Conservation (phyloP, 2,329 filamentous ascomycete genomes). For the Venturiaceae sp. region DNA sequence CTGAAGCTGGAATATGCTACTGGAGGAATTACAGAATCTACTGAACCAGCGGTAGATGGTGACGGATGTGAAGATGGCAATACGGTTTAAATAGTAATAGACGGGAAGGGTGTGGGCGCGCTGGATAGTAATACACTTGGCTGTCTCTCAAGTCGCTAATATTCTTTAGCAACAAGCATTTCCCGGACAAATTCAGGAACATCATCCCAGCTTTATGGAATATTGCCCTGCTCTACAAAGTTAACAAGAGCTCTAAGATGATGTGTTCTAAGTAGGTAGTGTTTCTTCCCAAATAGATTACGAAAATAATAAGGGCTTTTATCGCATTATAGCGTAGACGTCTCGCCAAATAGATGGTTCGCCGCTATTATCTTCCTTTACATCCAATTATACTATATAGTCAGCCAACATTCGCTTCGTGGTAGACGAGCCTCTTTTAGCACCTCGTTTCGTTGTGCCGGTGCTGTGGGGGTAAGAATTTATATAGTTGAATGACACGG, state of each 20-base stretch:
- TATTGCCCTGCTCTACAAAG: constrained; percentile 17
- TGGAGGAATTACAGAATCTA: constrained; percentile 1
- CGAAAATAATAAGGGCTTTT: constrained; percentile 22
- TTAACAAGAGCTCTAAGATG: constrained; percentile 20
- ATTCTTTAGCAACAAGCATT: constrained; percentile 22
- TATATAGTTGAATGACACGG: constrained; percentile 22
- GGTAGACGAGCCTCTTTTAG: constrained; percentile 10
- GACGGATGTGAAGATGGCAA: constrained; percentile 12
- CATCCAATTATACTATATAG: constrained; percentile 15
- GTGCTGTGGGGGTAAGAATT: constrained; percentile 16
- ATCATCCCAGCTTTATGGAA: constrained; percentile 18
- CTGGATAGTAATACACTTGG: constrained; percentile 12
- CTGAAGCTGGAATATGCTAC: not conserved
- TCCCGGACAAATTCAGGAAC: constrained; percentile 21
- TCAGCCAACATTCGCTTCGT: constrained; percentile 18
- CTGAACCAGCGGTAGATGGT: not conserved
- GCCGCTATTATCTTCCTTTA: constrained; percentile 14
- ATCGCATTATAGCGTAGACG: constrained; percentile 21
- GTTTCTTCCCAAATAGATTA: constrained; percentile 21
- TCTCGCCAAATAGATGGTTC: constrained; percentile 18
- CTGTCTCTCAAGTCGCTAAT: constrained; percentile 16
- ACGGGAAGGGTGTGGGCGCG: constrained; percentile 13
- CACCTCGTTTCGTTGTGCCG: constrained; percentile 3
- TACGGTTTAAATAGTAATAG: constrained; percentile 22
- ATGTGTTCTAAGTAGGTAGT: constrained; percentile 21